A percentile compares a stretch with the other conserved stretches of the same genome.
Conservation (phyloP, 73 alveolate species). For the Paramecium tetraurelia region DNA sequence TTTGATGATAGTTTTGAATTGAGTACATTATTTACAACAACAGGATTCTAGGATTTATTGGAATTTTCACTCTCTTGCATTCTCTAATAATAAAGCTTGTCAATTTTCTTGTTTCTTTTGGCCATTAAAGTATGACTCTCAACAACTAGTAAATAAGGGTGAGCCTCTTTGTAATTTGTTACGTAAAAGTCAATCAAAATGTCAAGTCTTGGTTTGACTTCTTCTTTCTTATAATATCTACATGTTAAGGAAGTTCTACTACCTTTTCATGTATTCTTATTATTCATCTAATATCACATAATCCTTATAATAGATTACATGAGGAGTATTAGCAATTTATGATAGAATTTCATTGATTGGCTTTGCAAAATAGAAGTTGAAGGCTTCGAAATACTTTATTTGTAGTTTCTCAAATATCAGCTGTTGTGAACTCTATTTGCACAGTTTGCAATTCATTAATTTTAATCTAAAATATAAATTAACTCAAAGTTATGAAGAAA, state of each 20-base stretch:
- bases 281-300: slow-evolving; percentile 45
- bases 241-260: neutral
- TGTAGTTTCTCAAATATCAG: neutral
- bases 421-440: neutral
- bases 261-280: slow-evolving; percentile 46
- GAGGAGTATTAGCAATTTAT: neutral
- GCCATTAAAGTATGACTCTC: neutral
- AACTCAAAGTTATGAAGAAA: neutral
- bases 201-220: slow-evolving; percentile 44
- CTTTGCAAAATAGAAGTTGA: slow-evolving; percentile 38
- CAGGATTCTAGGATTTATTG: neutral
- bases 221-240: slow-evolving; percentile 17
- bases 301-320: slow-evolving; percentile 48
- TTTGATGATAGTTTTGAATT: slow-evolving; percentile 35
- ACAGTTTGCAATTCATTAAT: neutral
- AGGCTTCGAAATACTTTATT: slow-evolving; percentile 23
- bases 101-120: slow-evolving; percentile 14
- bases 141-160: neutral
- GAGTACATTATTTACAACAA: neutral
- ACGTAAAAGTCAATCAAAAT: slow-evolving; percentile 33
- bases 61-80: neutral
- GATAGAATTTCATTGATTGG: slow-evolving; percentile 33
- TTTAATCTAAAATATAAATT: neutral
- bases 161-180: slow-evolving; percentile 7
- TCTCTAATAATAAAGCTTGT: slow-evolving; percentile 28